phyloP scores from a whole-genome alignment of 345 rosid genomes.

The Draba incana region DNA sequence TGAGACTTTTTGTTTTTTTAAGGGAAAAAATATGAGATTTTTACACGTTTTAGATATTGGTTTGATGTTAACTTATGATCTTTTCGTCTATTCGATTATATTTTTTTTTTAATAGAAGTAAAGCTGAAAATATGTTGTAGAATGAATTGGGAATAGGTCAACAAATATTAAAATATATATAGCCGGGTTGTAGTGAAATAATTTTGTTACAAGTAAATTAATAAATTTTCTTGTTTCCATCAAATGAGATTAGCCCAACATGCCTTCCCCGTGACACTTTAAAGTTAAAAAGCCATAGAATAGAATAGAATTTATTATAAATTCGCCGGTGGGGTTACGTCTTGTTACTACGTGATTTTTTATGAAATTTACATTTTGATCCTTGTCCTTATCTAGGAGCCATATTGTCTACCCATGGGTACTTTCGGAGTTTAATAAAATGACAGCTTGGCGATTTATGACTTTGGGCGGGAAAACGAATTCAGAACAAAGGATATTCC shows the following conservation, averaged over 20 bases:
- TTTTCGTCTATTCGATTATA: too few species aligned
- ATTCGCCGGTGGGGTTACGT: constrained; percentile 49
- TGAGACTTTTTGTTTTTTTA: too few species aligned
- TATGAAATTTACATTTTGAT: not conserved
- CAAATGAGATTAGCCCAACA: constrained; percentile 26
- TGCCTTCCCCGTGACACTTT: constrained; percentile 42
- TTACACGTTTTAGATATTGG: too few species aligned
- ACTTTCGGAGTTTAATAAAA: constrained; percentile 15
- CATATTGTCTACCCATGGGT: constrained; percentile 29
- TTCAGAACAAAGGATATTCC: not conserved
- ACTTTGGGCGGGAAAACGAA: constrained; percentile 41
- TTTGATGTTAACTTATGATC: too few species aligned
- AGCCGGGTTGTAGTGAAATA: constrained; percentile 20
- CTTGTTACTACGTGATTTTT: constrained; percentile 33
- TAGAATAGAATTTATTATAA: constrained; percentile 26
- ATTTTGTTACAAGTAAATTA: not conserved
- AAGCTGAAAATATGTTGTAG: not conserved
- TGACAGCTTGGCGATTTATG: constrained; percentile 42
- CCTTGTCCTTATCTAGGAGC: constrained; percentile 28
- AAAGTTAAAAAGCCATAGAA: constrained; percentile 21
- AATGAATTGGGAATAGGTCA: not conserved
- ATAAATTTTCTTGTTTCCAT: constrained; percentile 27
- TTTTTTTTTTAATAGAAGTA: too few species aligned
- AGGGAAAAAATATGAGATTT: too few species aligned
- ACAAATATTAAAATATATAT: constrained; percentile 13